These are phyloP conservation scores for Teratosphaeria zuluensis DNA, from an alignment of 2,329 filamentous ascomycete genomes.

Conservation along the genomic window DNA sequence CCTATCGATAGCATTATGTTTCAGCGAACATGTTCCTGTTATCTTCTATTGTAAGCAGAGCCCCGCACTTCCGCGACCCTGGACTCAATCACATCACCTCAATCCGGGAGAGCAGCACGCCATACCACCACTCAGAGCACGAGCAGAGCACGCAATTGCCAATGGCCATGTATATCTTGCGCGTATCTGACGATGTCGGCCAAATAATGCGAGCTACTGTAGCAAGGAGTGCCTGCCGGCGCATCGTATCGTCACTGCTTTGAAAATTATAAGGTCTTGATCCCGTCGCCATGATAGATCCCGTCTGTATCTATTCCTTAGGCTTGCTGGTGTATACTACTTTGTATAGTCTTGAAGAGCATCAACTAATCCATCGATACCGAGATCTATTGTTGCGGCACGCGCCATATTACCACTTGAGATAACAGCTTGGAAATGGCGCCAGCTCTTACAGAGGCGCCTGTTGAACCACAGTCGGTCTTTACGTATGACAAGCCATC, in stretches of 20 bases:
- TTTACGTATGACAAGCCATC: conserved; percentile 19
- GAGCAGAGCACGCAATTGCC: neutral
- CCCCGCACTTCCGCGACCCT: neutral
- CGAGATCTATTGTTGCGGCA: neutral
- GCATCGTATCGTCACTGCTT: neutral
- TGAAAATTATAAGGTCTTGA: neutral
- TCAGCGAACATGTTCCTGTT: no score
- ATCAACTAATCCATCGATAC: neutral
- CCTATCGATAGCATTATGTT: no score
- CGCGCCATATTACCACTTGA: neutral
- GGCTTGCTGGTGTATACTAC: conserved; percentile 12
- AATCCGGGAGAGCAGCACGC: neutral
- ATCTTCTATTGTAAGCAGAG: neutral
- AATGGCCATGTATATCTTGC: neutral
- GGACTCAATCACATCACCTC: neutral
- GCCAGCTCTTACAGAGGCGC: conserved; percentile 8
- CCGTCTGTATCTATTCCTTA: conserved; percentile 14
- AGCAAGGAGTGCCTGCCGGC: neutral
- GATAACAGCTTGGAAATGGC: conserved; percentile 7
- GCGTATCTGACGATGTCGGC: neutral
- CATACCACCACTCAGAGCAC: neutral
- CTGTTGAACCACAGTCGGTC: conserved; percentile 8
- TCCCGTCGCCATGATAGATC: conserved; percentile 6
- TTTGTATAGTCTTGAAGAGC: neutral
- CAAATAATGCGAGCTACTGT: neutral